Percentiles rank a stretch among this genome's conserved stretches.
Conservation (phyloP, 345 rosid genomes). For the Cardamine occulta region DNA sequence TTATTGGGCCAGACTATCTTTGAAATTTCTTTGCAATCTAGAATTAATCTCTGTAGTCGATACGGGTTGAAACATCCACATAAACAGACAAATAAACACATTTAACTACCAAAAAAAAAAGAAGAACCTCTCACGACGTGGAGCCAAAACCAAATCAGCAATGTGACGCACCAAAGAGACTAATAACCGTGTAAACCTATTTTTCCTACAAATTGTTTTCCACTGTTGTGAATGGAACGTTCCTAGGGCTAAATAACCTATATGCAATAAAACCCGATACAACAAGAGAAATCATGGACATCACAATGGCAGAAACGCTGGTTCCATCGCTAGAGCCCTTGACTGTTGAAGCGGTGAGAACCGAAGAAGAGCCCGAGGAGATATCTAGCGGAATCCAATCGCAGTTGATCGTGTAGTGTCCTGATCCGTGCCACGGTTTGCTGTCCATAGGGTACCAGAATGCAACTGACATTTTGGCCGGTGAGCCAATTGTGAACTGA, state of each 20-base stretch:
- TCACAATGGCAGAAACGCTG: slow-evolving; percentile 63
- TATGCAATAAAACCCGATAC: slow-evolving; percentile 71
- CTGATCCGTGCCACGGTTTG: slow-evolving; percentile 85
- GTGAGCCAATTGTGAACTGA: slow-evolving; percentile 75
- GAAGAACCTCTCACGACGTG: slow-evolving; percentile 2
- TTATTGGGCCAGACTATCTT: not conserved
- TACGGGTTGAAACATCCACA: not conserved
- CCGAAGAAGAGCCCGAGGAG: slow-evolving; percentile 48
- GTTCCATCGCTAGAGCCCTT: slow-evolving; percentile 56
- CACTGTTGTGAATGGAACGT: slow-evolving; percentile 52
- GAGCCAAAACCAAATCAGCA: slow-evolving; percentile 8
- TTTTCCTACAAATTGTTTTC: slow-evolving; percentile 48
- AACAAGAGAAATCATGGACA: slow-evolving; percentile 64
- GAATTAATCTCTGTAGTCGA: not conserved
- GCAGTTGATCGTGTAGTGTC: slow-evolving; percentile 83
- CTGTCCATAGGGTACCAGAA: slow-evolving; percentile 92
- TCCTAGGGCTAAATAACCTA: slow-evolving; percentile 47
- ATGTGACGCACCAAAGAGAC: not conserved
- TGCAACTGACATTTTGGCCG: slow-evolving; percentile 79
- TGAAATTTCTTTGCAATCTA: not conserved
- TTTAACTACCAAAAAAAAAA: slow-evolving; percentile 10
- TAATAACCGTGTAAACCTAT: slow-evolving; percentile 28
- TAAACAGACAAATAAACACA: not conserved
- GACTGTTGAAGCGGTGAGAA: slow-evolving; percentile 40
- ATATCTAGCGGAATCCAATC: slow-evolving; percentile 81